Conservation (phyloP, 352 stramenopile species). For the Globisporangium solare region DNA sequence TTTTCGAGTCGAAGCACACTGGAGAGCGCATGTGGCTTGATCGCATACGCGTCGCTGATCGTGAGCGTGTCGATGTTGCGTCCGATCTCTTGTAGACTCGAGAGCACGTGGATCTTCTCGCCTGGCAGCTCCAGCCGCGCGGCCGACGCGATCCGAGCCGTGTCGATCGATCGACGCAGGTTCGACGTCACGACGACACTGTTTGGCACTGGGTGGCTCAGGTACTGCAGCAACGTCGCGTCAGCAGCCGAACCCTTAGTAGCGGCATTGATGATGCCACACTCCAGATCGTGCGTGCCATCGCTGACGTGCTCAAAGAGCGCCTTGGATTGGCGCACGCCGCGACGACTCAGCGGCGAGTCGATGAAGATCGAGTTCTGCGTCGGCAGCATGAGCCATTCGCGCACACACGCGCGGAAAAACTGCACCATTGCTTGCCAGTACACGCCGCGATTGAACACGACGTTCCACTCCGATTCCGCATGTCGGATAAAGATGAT, state of each 20-base stretch:
- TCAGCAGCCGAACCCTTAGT: constrained; percentile 14
- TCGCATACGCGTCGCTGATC: constrained; percentile 47
- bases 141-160: constrained; percentile 68
- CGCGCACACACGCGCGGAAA: constrained; percentile 44
- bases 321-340: constrained; percentile 48
- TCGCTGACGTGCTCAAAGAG: constrained; percentile 28
- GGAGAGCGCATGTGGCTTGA: constrained; percentile 29
- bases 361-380: constrained; percentile 80
- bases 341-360: constrained; percentile 68
- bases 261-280: constrained; percentile 14
- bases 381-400: constrained; percentile 68
- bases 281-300: constrained; percentile 7
- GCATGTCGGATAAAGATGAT: constrained; percentile 84
- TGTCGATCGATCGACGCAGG: constrained; percentile 72
- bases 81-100: constrained; percentile 79
- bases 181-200: constrained; percentile 75
- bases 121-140: constrained; percentile 38
- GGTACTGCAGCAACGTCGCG: constrained; percentile 35
- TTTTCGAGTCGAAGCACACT: constrained; percentile 33
- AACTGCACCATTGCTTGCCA: constrained; percentile 39
- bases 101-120: constrained; percentile 79
- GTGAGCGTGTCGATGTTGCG: constrained; percentile 83
- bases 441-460: constrained; percentile 80
- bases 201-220: constrained; percentile 36
- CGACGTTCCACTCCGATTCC: constrained; percentile 86